Evolutionary conservation across 192 early-diverging fungal species (phyloP).

Genomic region (Allomyces javanicus): DNA sequence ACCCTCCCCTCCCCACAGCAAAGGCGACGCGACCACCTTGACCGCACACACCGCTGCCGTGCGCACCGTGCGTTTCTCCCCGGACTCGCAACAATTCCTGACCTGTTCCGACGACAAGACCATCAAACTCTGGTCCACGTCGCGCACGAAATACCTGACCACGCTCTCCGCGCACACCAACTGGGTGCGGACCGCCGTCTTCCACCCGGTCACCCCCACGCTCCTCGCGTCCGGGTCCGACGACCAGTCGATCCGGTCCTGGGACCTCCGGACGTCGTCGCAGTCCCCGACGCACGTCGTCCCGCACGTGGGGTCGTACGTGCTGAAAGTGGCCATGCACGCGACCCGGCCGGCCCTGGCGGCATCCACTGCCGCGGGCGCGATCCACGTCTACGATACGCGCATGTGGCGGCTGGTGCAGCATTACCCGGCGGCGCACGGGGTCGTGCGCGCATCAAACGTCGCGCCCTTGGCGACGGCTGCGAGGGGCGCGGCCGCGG

Average conservation of each 20-base stretch:
- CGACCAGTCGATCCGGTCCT: conserved; percentile 37
- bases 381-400: conserved; percentile 36
- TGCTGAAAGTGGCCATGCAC: conserved; percentile 20
- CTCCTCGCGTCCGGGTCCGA: conserved; percentile 34
- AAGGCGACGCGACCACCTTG: conserved; percentile 36
- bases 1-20: conserved; percentile 8
- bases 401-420: conserved; percentile 38
- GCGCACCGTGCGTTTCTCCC: conserved; percentile 30
- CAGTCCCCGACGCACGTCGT: too few species aligned
- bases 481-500: too few species aligned
- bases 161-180: conserved; percentile 37
- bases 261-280: conserved; percentile 16
- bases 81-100: conserved; percentile 20
- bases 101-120: conserved; percentile 38
- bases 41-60: conserved; percentile 40
- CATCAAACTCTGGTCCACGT: conserved; percentile 33
- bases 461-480: too few species aligned
- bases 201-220: conserved; percentile 22
- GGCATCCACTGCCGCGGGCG: conserved; percentile 25
- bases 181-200: conserved; percentile 33
- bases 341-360: conserved; percentile 29
- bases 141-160: conserved; percentile 31
- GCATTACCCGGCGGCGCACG: conserved; percentile 34
- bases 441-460: too few species aligned
- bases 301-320: background rate